Evolutionary conservation across 305 asterid genomes (phyloP).

Genomic region (Plantago coronopus): DNA sequence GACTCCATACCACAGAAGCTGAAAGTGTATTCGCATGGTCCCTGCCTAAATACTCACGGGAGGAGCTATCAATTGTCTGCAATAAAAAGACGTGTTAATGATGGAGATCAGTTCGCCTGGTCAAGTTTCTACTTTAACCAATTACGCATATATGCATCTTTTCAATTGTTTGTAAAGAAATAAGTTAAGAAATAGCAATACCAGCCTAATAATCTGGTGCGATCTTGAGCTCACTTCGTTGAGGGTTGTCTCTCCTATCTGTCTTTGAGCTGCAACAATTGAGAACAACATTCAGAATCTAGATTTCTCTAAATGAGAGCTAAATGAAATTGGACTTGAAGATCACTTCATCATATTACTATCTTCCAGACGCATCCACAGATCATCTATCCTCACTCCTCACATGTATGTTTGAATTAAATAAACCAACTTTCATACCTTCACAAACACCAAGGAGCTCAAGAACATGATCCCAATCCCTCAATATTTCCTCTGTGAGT

Average conservation of each 20-base stretch:
- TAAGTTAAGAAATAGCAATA: slow-evolving; percentile 20
- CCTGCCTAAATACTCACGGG: slow-evolving; percentile 69
- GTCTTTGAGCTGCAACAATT: slow-evolving; percentile 74
- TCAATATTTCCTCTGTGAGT: slow-evolving; percentile 74
- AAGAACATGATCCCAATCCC: slow-evolving; percentile 74
- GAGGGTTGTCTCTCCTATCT: slow-evolving; percentile 69
- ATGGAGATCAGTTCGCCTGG: neutral
- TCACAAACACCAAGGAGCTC: slow-evolving; percentile 81
- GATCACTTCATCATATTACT: no score
- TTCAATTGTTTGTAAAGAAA: neutral
- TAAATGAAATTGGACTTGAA: no score
- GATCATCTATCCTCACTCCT: neutral
- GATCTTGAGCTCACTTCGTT: slow-evolving; percentile 86
- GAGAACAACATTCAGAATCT: neutral
- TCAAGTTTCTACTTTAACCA: no score
- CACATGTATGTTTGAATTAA: neutral
- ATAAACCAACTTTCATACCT: slow-evolving; percentile 39
- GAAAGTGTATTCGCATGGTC: slow-evolving; percentile 63
- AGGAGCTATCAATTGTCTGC: slow-evolving; percentile 92
- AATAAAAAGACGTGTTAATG: slow-evolving; percentile 22
- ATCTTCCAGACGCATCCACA: neutral
- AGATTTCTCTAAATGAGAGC: neutral
- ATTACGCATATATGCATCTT: no score
- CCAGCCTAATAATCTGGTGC: slow-evolving; percentile 85
- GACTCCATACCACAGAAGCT: slow-evolving; percentile 72